Percentiles rank a stretch among this genome's conserved stretches.
phyloP scores from a whole-genome alignment of 371 early-diverging fungal genomes.

The Conidiobolus incongruus region DNA sequence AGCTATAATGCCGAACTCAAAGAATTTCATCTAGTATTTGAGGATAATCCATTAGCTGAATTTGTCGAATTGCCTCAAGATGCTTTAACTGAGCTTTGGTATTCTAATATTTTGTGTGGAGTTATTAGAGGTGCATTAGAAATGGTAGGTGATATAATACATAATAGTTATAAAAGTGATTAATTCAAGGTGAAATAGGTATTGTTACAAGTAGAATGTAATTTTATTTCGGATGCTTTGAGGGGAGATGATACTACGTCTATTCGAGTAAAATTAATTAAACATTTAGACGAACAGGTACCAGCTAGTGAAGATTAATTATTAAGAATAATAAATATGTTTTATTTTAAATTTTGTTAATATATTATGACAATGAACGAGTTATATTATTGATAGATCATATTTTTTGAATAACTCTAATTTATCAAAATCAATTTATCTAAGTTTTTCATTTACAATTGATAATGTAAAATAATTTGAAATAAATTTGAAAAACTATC shows the following conservation, averaged over 20 bases:
- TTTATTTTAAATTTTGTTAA: too few species aligned
- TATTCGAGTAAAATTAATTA: slow-evolving; percentile 66
- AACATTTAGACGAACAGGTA: slow-evolving; percentile 83
- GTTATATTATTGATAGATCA: too few species aligned
- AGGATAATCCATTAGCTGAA: slow-evolving; percentile 89
- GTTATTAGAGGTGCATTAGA: slow-evolving; percentile 86
- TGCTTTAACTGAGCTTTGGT: slow-evolving; percentile 70
- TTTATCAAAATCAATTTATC: too few species aligned
- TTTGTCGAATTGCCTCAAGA: slow-evolving; percentile 65
- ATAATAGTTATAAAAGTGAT: neutral
- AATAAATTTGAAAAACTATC: too few species aligned
- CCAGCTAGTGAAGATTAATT: slow-evolving; percentile 76
- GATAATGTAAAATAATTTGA: too few species aligned
- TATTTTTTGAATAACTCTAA: too few species aligned
- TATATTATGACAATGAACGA: neutral
- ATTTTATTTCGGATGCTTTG: slow-evolving; percentile 63
- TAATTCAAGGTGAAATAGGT: slow-evolving; percentile 21
- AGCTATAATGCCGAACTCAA: slow-evolving; percentile 59
- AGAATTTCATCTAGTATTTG: slow-evolving; percentile 74
- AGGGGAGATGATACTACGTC: slow-evolving; percentile 80
- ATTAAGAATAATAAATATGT: neutral
- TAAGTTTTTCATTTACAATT: too few species aligned
- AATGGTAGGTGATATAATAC: slow-evolving; percentile 45
- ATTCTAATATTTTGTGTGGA: slow-evolving; percentile 86
- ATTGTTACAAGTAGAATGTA: slow-evolving; percentile 73